Evolutionary conservation across 768 basidiomycete species (phyloP), one percentile per base, ranked within the genome.

Genomic region (Suillus bovinus): DNA sequence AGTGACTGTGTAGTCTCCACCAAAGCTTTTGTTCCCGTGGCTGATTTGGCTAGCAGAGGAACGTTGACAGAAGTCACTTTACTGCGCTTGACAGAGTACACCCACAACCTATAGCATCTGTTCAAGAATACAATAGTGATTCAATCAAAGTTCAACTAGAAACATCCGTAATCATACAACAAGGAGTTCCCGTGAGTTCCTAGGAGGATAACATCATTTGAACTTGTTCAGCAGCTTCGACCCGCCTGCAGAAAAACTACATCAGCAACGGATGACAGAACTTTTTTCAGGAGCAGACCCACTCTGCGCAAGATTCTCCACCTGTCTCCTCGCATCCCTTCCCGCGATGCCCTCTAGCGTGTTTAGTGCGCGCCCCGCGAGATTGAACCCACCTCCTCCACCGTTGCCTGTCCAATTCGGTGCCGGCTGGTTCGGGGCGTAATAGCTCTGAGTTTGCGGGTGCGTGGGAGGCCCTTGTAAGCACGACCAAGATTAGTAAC

Each of bases 271-370:
- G 1, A 46, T 24, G 27, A 66, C 56, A 59, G 31, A 55, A 60
- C 58, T 36, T 58, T 61, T 61, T 58, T 20, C 34, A 36, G 58
- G 55, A 53, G 27, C 50, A 33, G 55, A 82, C 86, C 69, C 67
- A 88, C 86, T 79, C 52, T 84, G 80, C 29, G 84, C 79, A 49
- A 87, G 65, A 63, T 64, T 76, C 61, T 86, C 84, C 46, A 88
- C 63, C 66, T 83, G 84, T 38, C 73, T 71, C 44, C 82, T 73
- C 47, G 80, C 81, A 60, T 80, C 80, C 66, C 76, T 78, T 4
- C 87, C 86, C 20, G 84, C 84, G 34, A 87, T 72, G 62, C 78
- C 82, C 69, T 86, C 86, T 22, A 89, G 78, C n/a, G 80, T 78
- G 63, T 71, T 79, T 66, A 80, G 66, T 46, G 85, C 86, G 66